These are phyloP conservation scores for Wickerhamiella cacticola DNA, from an alignment of 805 yeast species.

Conservation along the genomic window DNA sequence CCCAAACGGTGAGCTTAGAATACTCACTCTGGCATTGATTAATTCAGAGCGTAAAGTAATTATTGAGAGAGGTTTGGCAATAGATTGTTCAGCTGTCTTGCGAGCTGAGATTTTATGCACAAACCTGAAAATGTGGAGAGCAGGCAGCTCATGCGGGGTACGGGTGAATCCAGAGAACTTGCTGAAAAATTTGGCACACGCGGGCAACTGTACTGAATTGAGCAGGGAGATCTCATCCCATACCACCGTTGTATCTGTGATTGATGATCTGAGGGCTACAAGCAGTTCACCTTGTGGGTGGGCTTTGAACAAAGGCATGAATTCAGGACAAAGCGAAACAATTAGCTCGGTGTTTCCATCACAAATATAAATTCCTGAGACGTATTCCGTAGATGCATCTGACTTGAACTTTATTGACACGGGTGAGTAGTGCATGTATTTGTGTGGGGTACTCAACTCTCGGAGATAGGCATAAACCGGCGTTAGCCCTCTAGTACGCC, in stretches of 20 bases:
- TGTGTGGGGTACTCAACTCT: neutral
- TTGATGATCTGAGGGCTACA: conserved; percentile 8
- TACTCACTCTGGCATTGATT: conserved; percentile 2
- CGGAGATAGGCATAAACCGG: neutral
- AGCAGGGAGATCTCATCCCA: conserved; percentile 18
- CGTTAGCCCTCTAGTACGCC: no score
- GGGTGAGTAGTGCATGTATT: neutral
- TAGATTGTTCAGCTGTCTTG: neutral
- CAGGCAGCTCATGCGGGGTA: conserved; percentile 12
- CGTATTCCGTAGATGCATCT: neutral
- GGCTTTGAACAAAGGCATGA: neutral
- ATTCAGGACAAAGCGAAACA: conserved; percentile 5
- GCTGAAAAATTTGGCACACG: neutral
- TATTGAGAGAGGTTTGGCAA: conserved; percentile 2
- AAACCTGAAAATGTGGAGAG: conserved; percentile 16
- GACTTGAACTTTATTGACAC: conserved; percentile 3
- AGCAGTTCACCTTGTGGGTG: conserved; percentile 6
- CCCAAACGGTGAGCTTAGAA: conserved; percentile 28
- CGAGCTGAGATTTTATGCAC: neutral
- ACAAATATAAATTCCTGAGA: conserved; percentile 1
- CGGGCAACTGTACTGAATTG: neutral
- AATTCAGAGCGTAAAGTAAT: neutral
- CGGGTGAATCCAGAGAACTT: conserved; percentile 14
- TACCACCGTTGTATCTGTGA: conserved; percentile 3
- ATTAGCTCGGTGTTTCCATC: neutral